Evolutionary conservation across 306 rosid species (phyloP).

Genomic region (Castanopsis chinensis): DNA sequence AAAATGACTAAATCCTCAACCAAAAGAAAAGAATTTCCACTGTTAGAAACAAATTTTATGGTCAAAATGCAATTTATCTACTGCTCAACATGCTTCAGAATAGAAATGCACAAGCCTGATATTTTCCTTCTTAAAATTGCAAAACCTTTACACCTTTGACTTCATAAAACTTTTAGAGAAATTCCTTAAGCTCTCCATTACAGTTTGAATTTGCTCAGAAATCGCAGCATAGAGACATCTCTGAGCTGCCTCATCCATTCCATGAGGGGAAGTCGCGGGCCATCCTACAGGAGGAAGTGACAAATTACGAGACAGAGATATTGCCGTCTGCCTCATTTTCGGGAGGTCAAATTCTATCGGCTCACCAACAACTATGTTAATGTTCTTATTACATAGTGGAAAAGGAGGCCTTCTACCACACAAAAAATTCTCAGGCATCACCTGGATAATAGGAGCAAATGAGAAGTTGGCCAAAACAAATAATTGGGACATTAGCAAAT

Average conservation of each 20-base stretch:
- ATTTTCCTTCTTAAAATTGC: neutral
- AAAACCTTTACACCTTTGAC: constrained; percentile 15
- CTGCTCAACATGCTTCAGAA: neutral
- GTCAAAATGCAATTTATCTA: neutral
- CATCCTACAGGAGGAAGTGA: constrained; percentile 55
- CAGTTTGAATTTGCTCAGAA: constrained; percentile 60
- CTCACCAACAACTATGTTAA: constrained; percentile 65
- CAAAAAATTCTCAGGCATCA: constrained; percentile 78
- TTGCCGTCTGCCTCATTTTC: constrained; percentile 60
- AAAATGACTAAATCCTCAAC: neutral
- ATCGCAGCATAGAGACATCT: constrained; percentile 61
- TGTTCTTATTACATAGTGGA: constrained; percentile 70
- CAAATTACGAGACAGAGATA: constrained; percentile 37
- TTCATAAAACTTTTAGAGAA: constrained; percentile 31
- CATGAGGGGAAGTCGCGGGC: constrained; percentile 46
- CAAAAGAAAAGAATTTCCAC: neutral
- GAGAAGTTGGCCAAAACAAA: constrained; percentile 29
- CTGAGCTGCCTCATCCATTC: constrained; percentile 78
- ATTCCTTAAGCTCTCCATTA: constrained; percentile 65
- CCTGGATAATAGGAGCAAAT: constrained; percentile 41
- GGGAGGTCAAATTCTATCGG: constrained; percentile 78
- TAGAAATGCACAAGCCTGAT: neutral
- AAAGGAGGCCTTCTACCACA: constrained; percentile 76
- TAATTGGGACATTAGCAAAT: constrained; percentile 5
- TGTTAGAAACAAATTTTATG: neutral